phyloP scores from a whole-genome alignment of 1,139 yeast species.

The Groenewaldozyma auringiensis region DNA sequence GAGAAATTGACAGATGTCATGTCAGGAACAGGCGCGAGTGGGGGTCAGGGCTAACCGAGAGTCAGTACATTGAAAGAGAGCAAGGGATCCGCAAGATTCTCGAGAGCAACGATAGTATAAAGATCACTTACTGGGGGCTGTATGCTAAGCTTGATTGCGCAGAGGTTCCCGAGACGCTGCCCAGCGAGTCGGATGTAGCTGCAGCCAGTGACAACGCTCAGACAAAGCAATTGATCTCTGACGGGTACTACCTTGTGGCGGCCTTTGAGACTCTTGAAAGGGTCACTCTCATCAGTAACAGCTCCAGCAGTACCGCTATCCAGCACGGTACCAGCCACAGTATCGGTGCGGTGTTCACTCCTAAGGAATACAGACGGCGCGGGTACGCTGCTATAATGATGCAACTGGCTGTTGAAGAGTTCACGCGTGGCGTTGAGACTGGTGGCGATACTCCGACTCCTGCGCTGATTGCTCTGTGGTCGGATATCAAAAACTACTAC shows the following conservation, averaged over 20 bases:
- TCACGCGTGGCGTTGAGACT: neutral
- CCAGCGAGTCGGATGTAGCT: neutral
- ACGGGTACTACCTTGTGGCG: constrained; percentile 27
- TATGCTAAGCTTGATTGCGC: neutral
- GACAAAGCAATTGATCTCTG: neutral
- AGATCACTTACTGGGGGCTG: constrained; percentile 23
- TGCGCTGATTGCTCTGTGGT: constrained; percentile 49
- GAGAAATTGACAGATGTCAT: constrained; percentile 43
- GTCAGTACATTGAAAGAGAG: constrained; percentile 27
- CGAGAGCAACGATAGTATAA: constrained; percentile 15
- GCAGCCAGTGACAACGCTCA: neutral
- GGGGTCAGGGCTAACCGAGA: constrained; percentile 32
- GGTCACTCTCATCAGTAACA: constrained; percentile 31
- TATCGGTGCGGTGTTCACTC: constrained; percentile 61
- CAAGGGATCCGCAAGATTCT: constrained; percentile 15
- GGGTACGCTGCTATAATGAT: constrained; percentile 62
- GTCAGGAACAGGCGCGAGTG: constrained; percentile 45
- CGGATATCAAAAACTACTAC: constrained; percentile 68
- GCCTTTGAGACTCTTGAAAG: constrained; percentile 43
- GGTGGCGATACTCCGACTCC: constrained; percentile 17
- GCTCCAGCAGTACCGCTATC: constrained; percentile 19
- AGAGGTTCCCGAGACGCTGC: neutral
- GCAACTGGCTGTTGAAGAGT: constrained; percentile 33
- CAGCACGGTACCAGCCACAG: constrained; percentile 40
- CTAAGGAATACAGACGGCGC: constrained; percentile 48